A percentile compares a stretch with the other conserved stretches of the same genome.
Conservation (phyloP, 106 monocot species). For the Ottelia alismoides region DNA sequence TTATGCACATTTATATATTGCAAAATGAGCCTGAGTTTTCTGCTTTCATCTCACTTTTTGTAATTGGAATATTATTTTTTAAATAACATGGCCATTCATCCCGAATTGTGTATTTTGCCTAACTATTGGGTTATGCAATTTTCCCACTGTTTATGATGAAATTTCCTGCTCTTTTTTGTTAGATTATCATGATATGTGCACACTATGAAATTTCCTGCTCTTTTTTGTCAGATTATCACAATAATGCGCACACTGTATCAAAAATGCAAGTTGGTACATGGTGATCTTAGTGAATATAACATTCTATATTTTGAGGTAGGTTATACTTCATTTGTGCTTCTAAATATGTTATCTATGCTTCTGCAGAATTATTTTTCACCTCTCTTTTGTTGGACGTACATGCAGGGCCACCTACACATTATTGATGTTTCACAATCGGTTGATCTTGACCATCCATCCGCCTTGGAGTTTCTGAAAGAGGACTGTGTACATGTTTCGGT, state of each 20-base stretch:
- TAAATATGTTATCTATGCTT: background rate
- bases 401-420: slow-evolving; percentile 91
- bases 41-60: background rate
- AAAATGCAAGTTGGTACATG: slow-evolving; percentile 96
- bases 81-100: background rate
- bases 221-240: slow-evolving; percentile 62
- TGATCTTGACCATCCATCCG: slow-evolving; percentile 89
- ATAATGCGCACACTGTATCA: slow-evolving; percentile 81
- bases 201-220: too few species aligned
- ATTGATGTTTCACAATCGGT: slow-evolving; percentile 99
- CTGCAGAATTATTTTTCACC: background rate
- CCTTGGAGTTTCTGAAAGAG: slow-evolving; percentile 76
- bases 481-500: slow-evolving; percentile 95
- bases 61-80: background rate
- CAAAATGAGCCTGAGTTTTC: too few species aligned
- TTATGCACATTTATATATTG: too few species aligned
- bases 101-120: background rate
- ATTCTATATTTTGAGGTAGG: slow-evolving; percentile 98
- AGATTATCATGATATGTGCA: too few species aligned
- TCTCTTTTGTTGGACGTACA: background rate
- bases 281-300: slow-evolving; percentile 97
- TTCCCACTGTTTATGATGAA: too few species aligned
- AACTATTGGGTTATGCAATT: too few species aligned
- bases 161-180: too few species aligned
- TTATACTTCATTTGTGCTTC: background rate